Evolutionary conservation across 768 basidiomycete genomes (phyloP).

Genomic region (Leccinum variicolor): DNA sequence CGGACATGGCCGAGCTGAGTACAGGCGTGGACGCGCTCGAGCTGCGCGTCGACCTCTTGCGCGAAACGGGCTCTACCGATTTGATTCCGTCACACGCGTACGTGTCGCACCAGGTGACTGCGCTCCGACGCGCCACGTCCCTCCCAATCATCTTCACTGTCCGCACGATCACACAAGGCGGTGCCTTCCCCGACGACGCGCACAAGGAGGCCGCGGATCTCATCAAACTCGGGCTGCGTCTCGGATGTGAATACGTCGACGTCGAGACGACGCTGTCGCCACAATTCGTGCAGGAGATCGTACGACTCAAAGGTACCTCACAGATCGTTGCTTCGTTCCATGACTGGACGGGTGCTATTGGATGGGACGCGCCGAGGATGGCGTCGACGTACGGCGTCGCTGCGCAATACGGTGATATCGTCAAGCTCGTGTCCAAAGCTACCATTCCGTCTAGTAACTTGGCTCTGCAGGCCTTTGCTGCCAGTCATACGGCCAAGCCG

Average conservation of each 20-base stretch:
- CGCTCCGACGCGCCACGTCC: conserved; percentile 68
- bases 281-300: conserved; percentile 55
- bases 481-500: conserved; percentile 61
- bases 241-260: conserved; percentile 92
- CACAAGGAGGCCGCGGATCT: conserved; percentile 71
- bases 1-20: conserved; percentile 66
- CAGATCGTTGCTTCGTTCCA: conserved; percentile 93
- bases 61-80: conserved; percentile 43
- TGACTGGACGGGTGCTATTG: conserved; percentile 83
- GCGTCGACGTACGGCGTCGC: conserved; percentile 70
- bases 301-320: conserved; percentile 62
- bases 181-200: conserved; percentile 81
- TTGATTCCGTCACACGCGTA: conserved; percentile 66
- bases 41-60: conserved; percentile 88
- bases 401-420: conserved; percentile 71
- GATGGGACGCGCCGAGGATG: conserved; percentile 70
- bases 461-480: conserved; percentile 68
- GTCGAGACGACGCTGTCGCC: conserved; percentile 79
- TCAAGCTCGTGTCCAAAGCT: conserved; percentile 92
- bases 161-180: conserved; percentile 84
- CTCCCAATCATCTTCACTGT: conserved; percentile 94
- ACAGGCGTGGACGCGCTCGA: conserved; percentile 91
- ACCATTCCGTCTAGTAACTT: conserved; percentile 74
- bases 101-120: conserved; percentile 77
- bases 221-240: conserved; percentile 70